phyloP scores from a whole-genome alignment of 345 rosid genomes.

The Arabis alpina region DNA sequence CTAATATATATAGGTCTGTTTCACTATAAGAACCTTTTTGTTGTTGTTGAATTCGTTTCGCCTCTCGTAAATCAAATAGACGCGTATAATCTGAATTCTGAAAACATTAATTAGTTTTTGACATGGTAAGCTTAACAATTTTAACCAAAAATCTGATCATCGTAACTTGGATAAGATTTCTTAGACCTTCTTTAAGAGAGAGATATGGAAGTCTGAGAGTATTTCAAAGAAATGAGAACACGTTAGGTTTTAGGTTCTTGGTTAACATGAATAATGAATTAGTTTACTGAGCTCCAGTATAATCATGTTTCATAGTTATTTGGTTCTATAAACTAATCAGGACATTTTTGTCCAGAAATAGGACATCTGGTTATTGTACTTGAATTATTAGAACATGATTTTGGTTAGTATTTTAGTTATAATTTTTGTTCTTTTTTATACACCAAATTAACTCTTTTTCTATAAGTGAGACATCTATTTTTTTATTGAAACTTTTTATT shows the following conservation, averaged over 20 bases:
- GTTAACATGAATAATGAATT: not conserved
- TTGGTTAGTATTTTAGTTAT: too few species aligned
- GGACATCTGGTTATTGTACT: not conserved
- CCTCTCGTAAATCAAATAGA: not conserved
- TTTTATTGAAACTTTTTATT: too few species aligned
- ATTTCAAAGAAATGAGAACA: not conserved
- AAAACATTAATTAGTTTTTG: not conserved
- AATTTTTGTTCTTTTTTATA: too few species aligned
- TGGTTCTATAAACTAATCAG: constrained; percentile 1
- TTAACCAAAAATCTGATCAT: too few species aligned
- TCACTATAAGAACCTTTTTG: constrained; percentile 1
- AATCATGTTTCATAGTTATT: not conserved
- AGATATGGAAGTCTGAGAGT: not conserved
- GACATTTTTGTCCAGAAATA: not conserved
- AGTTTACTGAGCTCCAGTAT: not conserved
- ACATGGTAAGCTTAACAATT: not conserved
- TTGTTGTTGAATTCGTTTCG: constrained; percentile 22
- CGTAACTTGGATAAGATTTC: not conserved
- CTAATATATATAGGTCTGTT: constrained; percentile 11
- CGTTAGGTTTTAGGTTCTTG: constrained; percentile 13
- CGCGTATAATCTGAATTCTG: not conserved
- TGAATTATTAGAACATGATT: not conserved
- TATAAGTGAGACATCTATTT: constrained; percentile 10
- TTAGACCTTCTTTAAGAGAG: not conserved
- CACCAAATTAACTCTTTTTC: not conserved